Evolutionary conservation across 257 asterid genomes (phyloP).

Genomic region (Coffea eugenioides): DNA sequence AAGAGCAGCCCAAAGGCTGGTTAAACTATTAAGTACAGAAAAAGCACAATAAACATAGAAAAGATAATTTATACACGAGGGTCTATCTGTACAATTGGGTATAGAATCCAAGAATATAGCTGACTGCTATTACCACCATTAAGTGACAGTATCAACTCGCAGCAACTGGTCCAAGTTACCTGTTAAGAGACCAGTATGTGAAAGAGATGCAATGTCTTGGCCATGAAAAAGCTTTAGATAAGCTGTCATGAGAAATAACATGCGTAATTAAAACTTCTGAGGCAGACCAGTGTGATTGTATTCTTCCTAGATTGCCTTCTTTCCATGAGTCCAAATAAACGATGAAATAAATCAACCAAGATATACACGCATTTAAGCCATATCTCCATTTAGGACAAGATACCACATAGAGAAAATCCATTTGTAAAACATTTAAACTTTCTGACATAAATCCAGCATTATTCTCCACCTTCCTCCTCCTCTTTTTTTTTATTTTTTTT

Average conservation of each 20-base stretch:
- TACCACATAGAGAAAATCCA: not conserved
- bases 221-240: not conserved
- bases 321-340: not conserved
- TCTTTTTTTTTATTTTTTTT: too few relatives aligned
- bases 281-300: not conserved
- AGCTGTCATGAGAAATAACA: not conserved
- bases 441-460: not conserved
- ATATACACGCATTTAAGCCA: not conserved
- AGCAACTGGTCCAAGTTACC: not conserved
- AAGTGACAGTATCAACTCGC: not conserved
- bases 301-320: not conserved
- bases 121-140: not conserved
- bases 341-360: not conserved
- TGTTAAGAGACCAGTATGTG: not conserved
- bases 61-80: conserved; percentile 10
- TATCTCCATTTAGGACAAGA: not conserved
- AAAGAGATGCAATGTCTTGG: not conserved
- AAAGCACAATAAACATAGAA: not conserved
- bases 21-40: not conserved
- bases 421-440: not conserved
- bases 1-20: not conserved
- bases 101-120: not conserved
- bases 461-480: too few relatives aligned
- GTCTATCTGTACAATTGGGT: conserved; percentile 3
- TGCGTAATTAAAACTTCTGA: not conserved